Evolutionary conservation across 139 green algal species (phyloP), one percentile per base, ranked within the genome.

Genomic region (Closterium sp.): DNA sequence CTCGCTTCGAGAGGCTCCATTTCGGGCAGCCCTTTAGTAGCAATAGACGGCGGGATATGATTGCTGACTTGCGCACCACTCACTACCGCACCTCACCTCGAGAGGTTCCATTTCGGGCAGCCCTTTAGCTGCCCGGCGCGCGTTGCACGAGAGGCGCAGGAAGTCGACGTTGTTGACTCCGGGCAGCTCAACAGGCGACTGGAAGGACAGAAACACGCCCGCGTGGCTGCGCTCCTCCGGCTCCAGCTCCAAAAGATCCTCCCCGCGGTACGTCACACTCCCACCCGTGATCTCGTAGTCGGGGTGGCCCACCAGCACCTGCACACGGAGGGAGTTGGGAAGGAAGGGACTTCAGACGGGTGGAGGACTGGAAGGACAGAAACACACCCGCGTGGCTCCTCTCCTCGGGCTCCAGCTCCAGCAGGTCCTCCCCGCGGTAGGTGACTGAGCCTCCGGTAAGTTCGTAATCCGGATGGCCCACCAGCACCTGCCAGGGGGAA

Each of bases 161-260:
- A 99, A 99, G 91, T 99, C 98, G 9, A 97, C 97, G 95, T 99
- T 99, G 95, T 24, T 89, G 0, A 99, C 98, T 31, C 98, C 98
- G 22, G 98, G 98, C 10, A 99, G 96, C 94, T 99, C 98, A 29
- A 99, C 96, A 3, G 98, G 98, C 1, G 94, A 97, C 95, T 99
- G 98, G 91, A 96, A 96, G 88, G 73, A 93, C 24, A 99, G 96
- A 96, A 99, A 99, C 1, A 99, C 92, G 29, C 98, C 98, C 34
- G 92, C 91, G 85, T 97, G 97, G 17, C 97, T 97, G 4, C 98
- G 96, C 93, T 99, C 97, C 95, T 99, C 95, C 0, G 95, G 95
- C 85, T 96, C 95, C 89, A 96, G 87, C 62, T 92, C 97, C 89
- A 99, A 96, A 38, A 99, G 95, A 92, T 99, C 95, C 86, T 98